A percentile compares a stretch with the other conserved stretches of the same genome.
Conservation (phyloP, 768 basidiomycete species). For the Phanerochaete sordida region DNA sequence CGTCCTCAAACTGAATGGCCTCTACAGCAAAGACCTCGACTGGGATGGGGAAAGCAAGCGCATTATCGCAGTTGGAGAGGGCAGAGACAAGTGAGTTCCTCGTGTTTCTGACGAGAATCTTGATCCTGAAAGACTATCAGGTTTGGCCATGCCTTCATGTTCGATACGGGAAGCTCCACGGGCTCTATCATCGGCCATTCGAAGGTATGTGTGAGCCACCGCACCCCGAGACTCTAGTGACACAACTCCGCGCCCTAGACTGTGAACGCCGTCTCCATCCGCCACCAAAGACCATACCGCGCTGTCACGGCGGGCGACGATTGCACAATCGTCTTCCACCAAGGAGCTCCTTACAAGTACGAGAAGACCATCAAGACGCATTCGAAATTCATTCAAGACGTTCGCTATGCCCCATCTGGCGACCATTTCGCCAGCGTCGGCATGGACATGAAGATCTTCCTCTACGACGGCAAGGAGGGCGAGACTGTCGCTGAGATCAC, state of each 20-base stretch:
- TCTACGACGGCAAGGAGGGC: constrained; percentile 90
- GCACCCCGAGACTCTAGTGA: background rate
- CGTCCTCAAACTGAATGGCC: background rate
- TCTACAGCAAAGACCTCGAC: constrained; percentile 78
- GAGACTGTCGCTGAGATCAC: constrained; percentile 69
- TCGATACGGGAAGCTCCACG: constrained; percentile 78
- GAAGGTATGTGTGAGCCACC: constrained; percentile 48
- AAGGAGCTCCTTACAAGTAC: constrained; percentile 87
- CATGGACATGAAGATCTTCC: constrained; percentile 80
- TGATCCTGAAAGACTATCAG: constrained; percentile 31
- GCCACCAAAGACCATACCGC: constrained; percentile 85
- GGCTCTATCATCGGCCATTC: constrained; percentile 90
- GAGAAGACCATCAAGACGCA: constrained; percentile 89
- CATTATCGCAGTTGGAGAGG: constrained; percentile 93
- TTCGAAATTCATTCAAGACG: constrained; percentile 89
- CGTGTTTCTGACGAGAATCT: background rate
- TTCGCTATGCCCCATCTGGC: constrained; percentile 79
- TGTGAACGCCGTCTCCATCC: constrained; percentile 86
- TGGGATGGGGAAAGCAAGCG: constrained; percentile 98
- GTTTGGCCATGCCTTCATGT: constrained; percentile 80
- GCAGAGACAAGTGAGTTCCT: constrained; percentile 79
- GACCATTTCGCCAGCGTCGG: constrained; percentile 85
- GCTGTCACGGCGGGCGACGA: constrained; percentile 90
- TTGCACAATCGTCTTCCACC: constrained; percentile 74
- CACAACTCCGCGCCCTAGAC: constrained; percentile 36